phyloP scores from a whole-genome alignment of 352 stramenopile genomes.

The Ophiocytium majus region DNA sequence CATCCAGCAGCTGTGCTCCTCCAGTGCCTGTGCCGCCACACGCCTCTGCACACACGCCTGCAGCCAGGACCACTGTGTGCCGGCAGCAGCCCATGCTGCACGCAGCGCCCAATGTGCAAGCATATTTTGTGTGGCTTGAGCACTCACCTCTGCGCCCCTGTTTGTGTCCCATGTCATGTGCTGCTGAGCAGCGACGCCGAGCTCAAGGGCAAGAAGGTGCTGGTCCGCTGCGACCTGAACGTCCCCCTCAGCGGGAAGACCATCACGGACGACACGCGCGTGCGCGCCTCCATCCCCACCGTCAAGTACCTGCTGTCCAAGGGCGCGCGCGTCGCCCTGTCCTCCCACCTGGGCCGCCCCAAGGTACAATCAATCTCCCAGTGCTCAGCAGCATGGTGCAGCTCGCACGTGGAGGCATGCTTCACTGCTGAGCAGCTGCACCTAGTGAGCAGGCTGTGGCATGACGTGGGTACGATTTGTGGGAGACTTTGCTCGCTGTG shows the following conservation, averaged over 20 bases:
- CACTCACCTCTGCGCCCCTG: too few species aligned
- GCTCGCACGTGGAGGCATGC: not conserved
- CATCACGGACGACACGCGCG: constrained; percentile 96
- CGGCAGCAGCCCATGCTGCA: too few species aligned
- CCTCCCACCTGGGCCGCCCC: constrained; percentile 94
- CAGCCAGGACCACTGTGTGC: too few species aligned
- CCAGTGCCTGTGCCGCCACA: too few species aligned
- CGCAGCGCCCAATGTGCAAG: too few species aligned
- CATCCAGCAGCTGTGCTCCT: too few species aligned
- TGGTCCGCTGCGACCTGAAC: constrained; percentile 99
- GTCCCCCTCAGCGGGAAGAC: constrained; percentile 90
- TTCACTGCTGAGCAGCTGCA: not conserved
- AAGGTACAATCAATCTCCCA: constrained; percentile 65
- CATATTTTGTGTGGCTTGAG: too few species aligned
- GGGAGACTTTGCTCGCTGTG: not conserved
- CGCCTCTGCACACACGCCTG: too few species aligned
- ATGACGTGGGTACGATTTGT: not conserved
- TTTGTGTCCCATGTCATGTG: too few species aligned
- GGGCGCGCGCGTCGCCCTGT: constrained; percentile 83
- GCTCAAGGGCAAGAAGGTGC: constrained; percentile 72
- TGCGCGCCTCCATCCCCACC: constrained; percentile 86
- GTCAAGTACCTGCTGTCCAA: constrained; percentile 92
- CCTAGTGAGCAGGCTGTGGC: not conserved
- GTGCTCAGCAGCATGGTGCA: not conserved
- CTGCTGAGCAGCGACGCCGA: constrained; percentile 56